Conservation (phyloP, 179 eudicot genomes). For the Carnegiea gigantea region DNA sequence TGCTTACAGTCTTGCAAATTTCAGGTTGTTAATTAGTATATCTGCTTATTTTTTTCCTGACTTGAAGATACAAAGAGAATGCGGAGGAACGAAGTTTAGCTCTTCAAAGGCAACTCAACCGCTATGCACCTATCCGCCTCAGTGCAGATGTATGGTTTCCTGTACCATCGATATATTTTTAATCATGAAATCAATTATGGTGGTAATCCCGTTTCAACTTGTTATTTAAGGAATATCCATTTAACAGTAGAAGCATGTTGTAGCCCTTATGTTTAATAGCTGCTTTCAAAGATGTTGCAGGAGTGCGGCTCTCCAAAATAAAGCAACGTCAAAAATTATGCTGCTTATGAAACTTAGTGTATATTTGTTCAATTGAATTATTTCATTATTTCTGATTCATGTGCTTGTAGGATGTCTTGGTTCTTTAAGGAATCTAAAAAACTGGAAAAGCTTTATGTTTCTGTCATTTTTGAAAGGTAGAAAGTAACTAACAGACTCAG, state of each 20-base stretch:
- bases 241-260: background rate
- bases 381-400: background rate
- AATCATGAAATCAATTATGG: constrained; percentile 3
- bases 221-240: background rate
- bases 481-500: background rate
- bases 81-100: constrained; percentile 57
- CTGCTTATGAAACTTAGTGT: background rate
- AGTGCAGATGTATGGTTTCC: constrained; percentile 44
- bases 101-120: constrained; percentile 72
- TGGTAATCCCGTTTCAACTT: background rate
- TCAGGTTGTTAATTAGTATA: constrained; percentile 4
- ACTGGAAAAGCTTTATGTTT: background rate
- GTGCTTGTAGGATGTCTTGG: background rate
- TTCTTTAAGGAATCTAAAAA: background rate
- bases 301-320: background rate
- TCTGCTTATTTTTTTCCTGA: background rate
- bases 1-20: background rate
- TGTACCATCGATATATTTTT: background rate
- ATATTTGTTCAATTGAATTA: background rate
- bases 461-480: background rate
- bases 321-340: background rate
- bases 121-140: constrained; percentile 74
- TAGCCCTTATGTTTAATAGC: background rate
- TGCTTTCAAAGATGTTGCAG: background rate
- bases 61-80: constrained; percentile 66